Evolutionary conservation across 805 yeast genomes (phyloP), one percentile per base, ranked within the genome.

Genomic region (Metschnikowia similis): DNA sequence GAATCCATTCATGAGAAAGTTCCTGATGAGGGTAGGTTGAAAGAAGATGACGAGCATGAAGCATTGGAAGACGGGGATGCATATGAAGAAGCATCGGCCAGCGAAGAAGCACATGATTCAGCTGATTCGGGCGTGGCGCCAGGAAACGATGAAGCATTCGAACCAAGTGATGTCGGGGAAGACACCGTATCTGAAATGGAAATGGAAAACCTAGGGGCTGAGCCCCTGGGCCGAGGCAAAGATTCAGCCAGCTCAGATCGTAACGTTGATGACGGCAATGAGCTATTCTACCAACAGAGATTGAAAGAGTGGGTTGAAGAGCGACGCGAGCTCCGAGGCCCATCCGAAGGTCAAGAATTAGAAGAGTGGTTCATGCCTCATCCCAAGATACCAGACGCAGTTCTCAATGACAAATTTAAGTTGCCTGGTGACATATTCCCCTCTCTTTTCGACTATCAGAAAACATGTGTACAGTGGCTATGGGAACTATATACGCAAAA

Each of bases 391-490:
- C 77, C 87, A 0, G 97, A 89, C 65, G 91, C 96, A 0, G 74
- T 79, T 6, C 67, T 92, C 5, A 85, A 89, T 60, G 81, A 79
- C 35, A 80, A 78, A 8, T 89, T 85, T 66, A 78, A 71, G 51
- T 73, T 94, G 0, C 98, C 99, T 0, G 98, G 97, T 2, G 97
- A 92, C 56, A 83, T 94, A 0, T 89, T 86, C 66, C 84, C 94
- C 0, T 78, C 89, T 4, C 69, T 94, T 11, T 94, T 94, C 61
- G 96, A 89, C 55, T 94, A 94, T 65, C 99, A 94, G 61, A 88
- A 88, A 60, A 94, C 98, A 0, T 89, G 98, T 54, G 97, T 94
- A 1, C 96, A 94, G 60, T 92, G 99, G 99, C 78, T 94, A 2
- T 91, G 95, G 85, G 99, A 94, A 62, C 72, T 94, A n/a, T 85